phyloP scores from a whole-genome alignment of 768 basidiomycete species.

The Boletales sp. region DNA sequence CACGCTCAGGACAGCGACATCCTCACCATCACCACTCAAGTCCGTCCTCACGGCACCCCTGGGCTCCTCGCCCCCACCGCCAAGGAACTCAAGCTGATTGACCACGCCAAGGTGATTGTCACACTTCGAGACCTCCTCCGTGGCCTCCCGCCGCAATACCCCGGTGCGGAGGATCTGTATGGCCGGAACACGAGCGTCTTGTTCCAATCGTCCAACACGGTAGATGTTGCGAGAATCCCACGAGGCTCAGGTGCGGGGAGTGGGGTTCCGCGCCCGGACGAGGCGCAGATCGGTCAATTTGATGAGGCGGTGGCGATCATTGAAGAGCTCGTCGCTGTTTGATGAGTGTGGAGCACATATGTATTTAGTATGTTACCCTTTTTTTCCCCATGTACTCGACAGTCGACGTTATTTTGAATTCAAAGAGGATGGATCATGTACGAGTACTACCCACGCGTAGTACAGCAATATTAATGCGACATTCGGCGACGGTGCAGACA shows the following conservation, averaged over 20 bases:
- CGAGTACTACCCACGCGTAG: neutral
- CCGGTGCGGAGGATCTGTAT: slow-evolving; percentile 71
- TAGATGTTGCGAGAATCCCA: slow-evolving; percentile 41
- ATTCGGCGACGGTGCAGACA: too few species aligned
- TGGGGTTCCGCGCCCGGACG: slow-evolving; percentile 48
- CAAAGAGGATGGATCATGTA: neutral
- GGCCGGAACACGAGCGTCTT: slow-evolving; percentile 63
- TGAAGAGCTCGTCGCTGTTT: slow-evolving; percentile 37
- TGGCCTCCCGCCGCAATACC: slow-evolving; percentile 33
- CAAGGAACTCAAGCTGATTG: slow-evolving; percentile 39
- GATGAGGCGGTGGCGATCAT: slow-evolving; percentile 68
- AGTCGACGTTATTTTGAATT: too few species aligned
- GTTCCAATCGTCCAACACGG: slow-evolving; percentile 22
- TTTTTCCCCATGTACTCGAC: too few species aligned
- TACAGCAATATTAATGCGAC: too few species aligned
- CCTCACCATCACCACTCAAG: slow-evolving; percentile 45
- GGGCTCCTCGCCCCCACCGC: slow-evolving; percentile 43
- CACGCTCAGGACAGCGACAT: slow-evolving; percentile 29
- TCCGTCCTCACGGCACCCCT: slow-evolving; percentile 48
- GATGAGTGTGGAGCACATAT: neutral
- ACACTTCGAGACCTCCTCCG: slow-evolving; percentile 60
- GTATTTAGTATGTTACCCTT: too few species aligned
- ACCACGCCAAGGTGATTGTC: slow-evolving; percentile 2
- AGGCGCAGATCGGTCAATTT: slow-evolving; percentile 65
- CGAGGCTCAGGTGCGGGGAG: slow-evolving; percentile 54